Conservation (phyloP, 306 rosid genomes). For the Nissolia schottii region DNA sequence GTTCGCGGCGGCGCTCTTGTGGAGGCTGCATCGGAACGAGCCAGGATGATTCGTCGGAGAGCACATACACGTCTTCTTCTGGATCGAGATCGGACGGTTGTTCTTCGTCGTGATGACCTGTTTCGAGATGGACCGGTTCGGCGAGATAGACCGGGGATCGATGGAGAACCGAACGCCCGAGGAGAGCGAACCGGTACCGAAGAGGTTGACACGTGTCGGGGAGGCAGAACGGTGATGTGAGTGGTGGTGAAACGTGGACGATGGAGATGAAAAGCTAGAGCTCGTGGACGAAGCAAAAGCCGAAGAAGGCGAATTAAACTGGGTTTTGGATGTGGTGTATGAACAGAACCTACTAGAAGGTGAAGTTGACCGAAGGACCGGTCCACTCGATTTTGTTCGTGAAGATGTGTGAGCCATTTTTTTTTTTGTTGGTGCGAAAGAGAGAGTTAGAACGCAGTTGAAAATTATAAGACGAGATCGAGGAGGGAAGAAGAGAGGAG, state of each 20-base stretch:
- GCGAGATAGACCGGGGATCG: conserved; percentile 71
- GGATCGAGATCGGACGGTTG: conserved; percentile 44
- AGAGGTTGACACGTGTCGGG: conserved; percentile 84
- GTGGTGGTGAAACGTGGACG: conserved; percentile 43
- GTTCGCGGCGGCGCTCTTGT: conserved; percentile 37
- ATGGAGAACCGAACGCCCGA: conserved; percentile 71
- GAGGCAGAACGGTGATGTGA: conserved; percentile 64
- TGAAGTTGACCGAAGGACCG: conserved; percentile 68
- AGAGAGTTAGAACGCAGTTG: neutral
- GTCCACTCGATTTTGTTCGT: conserved; percentile 59
- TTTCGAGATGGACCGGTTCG: conserved; percentile 68
- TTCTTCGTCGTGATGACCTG: conserved; percentile 49
- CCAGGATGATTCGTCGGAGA: conserved; percentile 93
- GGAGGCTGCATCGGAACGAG: conserved; percentile 87
- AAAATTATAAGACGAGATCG: neutral
- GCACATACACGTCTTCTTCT: conserved; percentile 83
- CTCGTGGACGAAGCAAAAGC: conserved; percentile 77
- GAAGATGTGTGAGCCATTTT: conserved; percentile 62
- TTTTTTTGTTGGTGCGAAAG: neutral
- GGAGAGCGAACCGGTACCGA: conserved; percentile 30
- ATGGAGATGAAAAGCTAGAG: conserved; percentile 49
- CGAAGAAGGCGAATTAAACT: conserved; percentile 44
- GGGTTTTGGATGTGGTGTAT: conserved; percentile 39
- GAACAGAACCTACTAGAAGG: conserved; percentile 69
- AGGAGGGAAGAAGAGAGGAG: neutral